Conservation (phyloP, 495 filamentous ascomycete species). For the Rhizodiscina lignyota region DNA sequence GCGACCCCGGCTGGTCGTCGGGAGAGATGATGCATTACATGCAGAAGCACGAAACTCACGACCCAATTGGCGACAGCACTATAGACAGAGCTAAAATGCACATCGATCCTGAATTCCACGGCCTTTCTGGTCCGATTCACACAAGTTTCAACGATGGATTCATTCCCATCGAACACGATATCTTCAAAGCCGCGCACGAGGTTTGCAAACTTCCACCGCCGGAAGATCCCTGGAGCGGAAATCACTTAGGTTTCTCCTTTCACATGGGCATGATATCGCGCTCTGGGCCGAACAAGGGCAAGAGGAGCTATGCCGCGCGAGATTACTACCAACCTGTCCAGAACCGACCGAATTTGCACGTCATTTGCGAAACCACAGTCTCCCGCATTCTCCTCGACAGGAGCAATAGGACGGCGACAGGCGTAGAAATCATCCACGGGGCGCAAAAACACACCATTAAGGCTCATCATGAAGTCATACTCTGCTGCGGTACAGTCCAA, state of each 20-base stretch:
- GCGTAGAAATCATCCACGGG: conserved; percentile 21
- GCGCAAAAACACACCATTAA: conserved; percentile 14
- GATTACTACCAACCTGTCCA: not conserved
- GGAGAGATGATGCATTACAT: conserved; percentile 30
- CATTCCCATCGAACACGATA: conserved; percentile 14
- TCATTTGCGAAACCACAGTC: not conserved
- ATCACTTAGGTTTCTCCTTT: too few relatives aligned
- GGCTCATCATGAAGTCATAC: conserved; percentile 14
- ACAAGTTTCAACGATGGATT: conserved; percentile 26
- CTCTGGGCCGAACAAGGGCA: not conserved
- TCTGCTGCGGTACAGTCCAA: conserved; percentile 13
- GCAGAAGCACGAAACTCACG: conserved; percentile 24
- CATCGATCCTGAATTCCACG: conserved; percentile 10
- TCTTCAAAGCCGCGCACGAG: too few relatives aligned
- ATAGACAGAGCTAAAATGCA: too few relatives aligned
- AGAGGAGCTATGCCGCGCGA: not conserved
- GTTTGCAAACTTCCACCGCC: too few relatives aligned
- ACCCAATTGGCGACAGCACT: too few relatives aligned
- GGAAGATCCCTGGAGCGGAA: too few relatives aligned
- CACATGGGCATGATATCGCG: too few relatives aligned
- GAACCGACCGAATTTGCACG: not conserved
- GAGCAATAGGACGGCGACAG: conserved; percentile 6
- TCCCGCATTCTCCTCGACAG: not conserved
- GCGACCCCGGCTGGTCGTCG: conserved; percentile 36
- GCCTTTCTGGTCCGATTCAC: conserved; percentile 19